Evolutionary conservation across 805 yeast genomes (phyloP), one percentile per base, ranked within the genome.

Genomic region (Maudiozyma turicensis): DNA sequence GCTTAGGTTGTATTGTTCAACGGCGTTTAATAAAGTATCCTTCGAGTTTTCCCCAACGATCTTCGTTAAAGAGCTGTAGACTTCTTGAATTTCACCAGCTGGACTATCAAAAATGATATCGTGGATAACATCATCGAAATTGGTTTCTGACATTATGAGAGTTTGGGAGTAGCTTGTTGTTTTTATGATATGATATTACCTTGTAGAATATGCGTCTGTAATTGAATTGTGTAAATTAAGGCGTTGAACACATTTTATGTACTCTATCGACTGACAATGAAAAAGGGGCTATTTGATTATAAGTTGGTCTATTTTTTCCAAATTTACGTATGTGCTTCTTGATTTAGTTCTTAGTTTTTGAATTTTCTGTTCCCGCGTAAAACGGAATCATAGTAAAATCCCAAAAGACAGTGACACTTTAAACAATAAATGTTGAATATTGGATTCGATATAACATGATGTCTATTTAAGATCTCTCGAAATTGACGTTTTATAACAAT

Each of bases 1-100:
- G n/a, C 61, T 62, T 26, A 71, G 54, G 54, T 76, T 73, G 56
- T 73, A 74, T 37, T 63, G 52, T 46, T 68, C 70, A 33, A 76
- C 57, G 14, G 72, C 71, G 10, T 60, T 69, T 52, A 56, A 51
- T 37, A 65, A 65, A 5, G 65, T 60, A 46, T 61, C 55, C 48
- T 65, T 61, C 52, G 71, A 56, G 54, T 68, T 65, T 40, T 65
- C 70, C 11, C 71, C 76, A 5, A 72, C 69, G 40, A 77, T 64
- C 7, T 66, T 59, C 43, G 70, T 68, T 49, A 80, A 61, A 52
- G 78, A 81, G 32, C 61, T 54, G 35, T 58, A 62, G 11, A 66
- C 65, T 10, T 64, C 59, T 40, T 54, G 50, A n/a, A 59, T 54
- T 50, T 68, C 72, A 34, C 69, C 71, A 13, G 68, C 61, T 28